Percentiles rank a stretch among this genome's conserved stretches.
phyloP scores from a whole-genome alignment of 345 rosid genomes.

The Salix brachista region DNA sequence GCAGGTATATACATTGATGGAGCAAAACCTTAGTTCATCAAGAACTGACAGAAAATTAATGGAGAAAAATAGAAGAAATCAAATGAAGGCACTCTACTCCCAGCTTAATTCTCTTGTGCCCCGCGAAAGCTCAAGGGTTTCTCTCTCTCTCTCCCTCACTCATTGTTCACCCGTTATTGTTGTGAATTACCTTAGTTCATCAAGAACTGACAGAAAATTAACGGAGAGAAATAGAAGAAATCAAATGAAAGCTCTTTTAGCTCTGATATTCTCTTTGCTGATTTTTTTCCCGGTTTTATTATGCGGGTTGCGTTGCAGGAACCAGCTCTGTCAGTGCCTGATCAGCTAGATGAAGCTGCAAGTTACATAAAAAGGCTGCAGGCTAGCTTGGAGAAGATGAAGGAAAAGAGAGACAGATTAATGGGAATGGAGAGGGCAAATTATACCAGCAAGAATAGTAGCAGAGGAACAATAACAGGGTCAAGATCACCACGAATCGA shows the following conservation, averaged over 20 bases:
- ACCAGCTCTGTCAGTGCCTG: constrained; percentile 35
- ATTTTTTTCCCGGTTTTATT: not conserved
- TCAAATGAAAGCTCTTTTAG: not conserved
- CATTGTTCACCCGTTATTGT: not conserved
- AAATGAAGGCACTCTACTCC: constrained; percentile 54
- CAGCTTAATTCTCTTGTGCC: constrained; percentile 51
- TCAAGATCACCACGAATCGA: constrained; percentile 30
- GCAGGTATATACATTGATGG: constrained; percentile 18
- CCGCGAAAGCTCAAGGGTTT: constrained; percentile 34
- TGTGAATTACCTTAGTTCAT: not conserved
- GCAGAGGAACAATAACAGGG: not conserved
- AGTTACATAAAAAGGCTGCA: constrained; percentile 57
- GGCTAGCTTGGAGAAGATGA: constrained; percentile 48
- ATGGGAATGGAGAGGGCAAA: constrained; percentile 4
- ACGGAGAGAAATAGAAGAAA: too few relatives aligned
- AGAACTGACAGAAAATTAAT: constrained; percentile 47
- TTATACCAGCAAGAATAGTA: not conserved
- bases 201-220: too few relatives aligned
- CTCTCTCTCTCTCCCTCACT: constrained; percentile 3
- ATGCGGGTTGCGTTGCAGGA: constrained; percentile 29
- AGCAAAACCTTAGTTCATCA: constrained; percentile 38
- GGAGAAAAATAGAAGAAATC: constrained; percentile 62
- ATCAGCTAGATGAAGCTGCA: constrained; percentile 51
- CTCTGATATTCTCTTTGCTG: not conserved
- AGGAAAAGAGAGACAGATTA: constrained; percentile 42